phyloP scores from a whole-genome alignment of 805 yeast genomes.

The Candida nitratophila region DNA sequence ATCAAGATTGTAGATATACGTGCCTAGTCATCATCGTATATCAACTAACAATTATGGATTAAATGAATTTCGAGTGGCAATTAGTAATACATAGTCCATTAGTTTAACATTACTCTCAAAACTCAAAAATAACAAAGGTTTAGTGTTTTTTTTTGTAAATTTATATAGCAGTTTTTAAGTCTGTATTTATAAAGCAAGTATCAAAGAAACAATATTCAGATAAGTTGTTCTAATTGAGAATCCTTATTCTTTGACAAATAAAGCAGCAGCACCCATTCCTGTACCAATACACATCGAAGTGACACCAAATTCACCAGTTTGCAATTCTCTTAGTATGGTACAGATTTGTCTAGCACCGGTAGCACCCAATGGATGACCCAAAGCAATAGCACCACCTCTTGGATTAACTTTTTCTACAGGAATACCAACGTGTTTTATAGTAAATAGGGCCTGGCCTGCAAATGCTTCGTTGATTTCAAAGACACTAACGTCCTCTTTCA shows the following conservation, averaged over 20 bases:
- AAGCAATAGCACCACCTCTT: slow-evolving; percentile 93
- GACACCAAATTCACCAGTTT: slow-evolving; percentile 78
- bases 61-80: too few species aligned
- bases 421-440: slow-evolving; percentile 58
- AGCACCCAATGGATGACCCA: slow-evolving; percentile 91
- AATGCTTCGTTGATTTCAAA: slow-evolving; percentile 95
- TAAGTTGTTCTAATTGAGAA: too few species aligned
- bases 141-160: too few species aligned
- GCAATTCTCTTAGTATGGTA: slow-evolving; percentile 74
- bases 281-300: slow-evolving; percentile 98
- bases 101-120: too few species aligned
- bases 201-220: too few species aligned
- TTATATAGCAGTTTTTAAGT: too few species aligned
- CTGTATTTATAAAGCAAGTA: too few species aligned
- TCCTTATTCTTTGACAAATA: slow-evolving; percentile 67
- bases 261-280: slow-evolving; percentile 97
- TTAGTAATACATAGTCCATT: too few species aligned
- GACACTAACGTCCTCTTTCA: slow-evolving; percentile 58
- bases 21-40: too few species aligned
- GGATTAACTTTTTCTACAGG: slow-evolving; percentile 74
- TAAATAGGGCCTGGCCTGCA: slow-evolving; percentile 88
- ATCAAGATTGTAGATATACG: too few species aligned
- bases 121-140: too few species aligned
- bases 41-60: too few species aligned
- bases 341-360: slow-evolving; percentile 88